Evolutionary conservation across 2,329 filamentous ascomycete species (phyloP), one percentile per base, ranked within the genome.

Genomic region (Colletotrichum sp.): DNA sequence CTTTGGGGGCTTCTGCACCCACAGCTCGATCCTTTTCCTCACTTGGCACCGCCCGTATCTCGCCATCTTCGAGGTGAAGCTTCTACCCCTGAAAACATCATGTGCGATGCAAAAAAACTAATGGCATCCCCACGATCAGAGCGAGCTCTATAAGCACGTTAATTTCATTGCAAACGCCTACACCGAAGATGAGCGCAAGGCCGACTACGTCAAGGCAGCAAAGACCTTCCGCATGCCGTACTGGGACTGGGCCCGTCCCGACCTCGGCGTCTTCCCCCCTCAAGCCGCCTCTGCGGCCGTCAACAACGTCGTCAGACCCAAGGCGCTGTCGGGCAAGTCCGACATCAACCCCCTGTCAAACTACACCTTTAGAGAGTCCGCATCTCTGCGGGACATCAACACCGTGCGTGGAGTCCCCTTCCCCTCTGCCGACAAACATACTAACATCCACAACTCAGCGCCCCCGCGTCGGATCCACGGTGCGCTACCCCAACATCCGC

Each of bases 11-110:
- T 93, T 92, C 80, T 93, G 92, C 79, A 87, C 88, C 15, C 92
- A 94, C 81, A 86, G 84, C 13, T 89, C 89, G 2, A 88, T 89
- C 51, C 80, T 93, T 9, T 93, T 94, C 79, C 86, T 89, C 43
- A 85, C 89, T 8, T 94, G 92, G 92, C 92, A 93, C 85, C 86
- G 92, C 70, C 90, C 91, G 3, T 93, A 93, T 78, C 82, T 93
- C 69, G 86, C 90, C 12, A 83, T 93, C 12, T 91, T 85, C 76
- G 91, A 93, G 83, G 89, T 90, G 21, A 59, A 18, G 11, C 29
- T n/a, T 59, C 29, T n/a, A 34, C 29, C 57, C 16, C 24, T 27
- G 4, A 51, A 51, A 51, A 1, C n/a, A 12, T 51, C 43, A 8
- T 51, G 4, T 51, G 2, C 6, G 43, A 1, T 5, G 34, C 33